Evolutionary conservation across 2,329 filamentous ascomycete genomes (phyloP).

Genomic region (Didymosphaeria variabile): DNA sequence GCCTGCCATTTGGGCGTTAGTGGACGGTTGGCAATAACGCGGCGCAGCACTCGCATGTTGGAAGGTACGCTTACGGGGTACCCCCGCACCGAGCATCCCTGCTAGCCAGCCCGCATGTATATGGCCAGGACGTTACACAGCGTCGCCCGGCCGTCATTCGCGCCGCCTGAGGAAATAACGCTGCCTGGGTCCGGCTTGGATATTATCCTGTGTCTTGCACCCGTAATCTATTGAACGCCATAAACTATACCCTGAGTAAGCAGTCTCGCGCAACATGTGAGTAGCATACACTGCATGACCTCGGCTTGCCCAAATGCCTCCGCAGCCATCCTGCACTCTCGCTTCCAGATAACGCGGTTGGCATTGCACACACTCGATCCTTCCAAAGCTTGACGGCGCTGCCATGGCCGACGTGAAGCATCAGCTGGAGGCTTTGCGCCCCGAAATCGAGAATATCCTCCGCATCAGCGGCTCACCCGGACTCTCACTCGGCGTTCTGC

Average conservation of each 20-base stretch:
- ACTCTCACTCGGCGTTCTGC: slow-evolving; percentile 27
- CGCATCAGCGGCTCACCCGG: slow-evolving; percentile 19
- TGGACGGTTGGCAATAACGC: neutral
- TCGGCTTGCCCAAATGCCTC: neutral
- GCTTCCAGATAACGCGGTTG: too few species aligned
- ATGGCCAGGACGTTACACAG: neutral
- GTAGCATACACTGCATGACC: neutral
- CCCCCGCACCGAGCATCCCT: neutral
- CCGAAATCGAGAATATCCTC: slow-evolving; percentile 9
- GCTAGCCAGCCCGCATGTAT: neutral
- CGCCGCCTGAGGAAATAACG: too few species aligned
- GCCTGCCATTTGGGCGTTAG: neutral
- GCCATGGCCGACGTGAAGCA: slow-evolving; percentile 13
- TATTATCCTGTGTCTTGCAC: too few species aligned
- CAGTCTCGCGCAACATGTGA: too few species aligned
- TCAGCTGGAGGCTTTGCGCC: slow-evolving; percentile 9
- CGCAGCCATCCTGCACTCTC: neutral
- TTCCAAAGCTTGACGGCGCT: too few species aligned
- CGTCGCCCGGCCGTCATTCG: too few species aligned
- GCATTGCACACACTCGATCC: too few species aligned
- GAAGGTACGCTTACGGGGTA: neutral
- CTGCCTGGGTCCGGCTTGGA: too few species aligned
- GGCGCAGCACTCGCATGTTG: neutral
- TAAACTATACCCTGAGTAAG: too few species aligned
- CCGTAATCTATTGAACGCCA: too few species aligned